Evolutionary conservation across 2,329 filamentous ascomycete genomes (phyloP).

Genomic region (Pestalotiopsis sp.): DNA sequence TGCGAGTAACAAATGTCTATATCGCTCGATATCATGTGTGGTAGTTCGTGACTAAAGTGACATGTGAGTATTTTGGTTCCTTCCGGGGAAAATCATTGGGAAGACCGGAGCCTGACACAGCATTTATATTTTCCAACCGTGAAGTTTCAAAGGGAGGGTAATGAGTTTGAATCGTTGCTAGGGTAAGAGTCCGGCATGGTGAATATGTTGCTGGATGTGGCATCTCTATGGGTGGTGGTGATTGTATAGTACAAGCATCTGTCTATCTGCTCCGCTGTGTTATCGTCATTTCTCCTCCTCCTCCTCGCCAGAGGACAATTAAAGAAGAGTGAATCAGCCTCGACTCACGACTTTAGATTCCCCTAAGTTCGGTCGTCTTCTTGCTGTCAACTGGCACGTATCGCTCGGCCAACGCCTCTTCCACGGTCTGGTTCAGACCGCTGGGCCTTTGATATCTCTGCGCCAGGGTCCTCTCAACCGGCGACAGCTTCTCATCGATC

Average conservation of each 20-base stretch:
- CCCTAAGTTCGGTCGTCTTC: slow-evolving; percentile 45
- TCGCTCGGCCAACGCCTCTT: slow-evolving; percentile 44
- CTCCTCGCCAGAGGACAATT: not conserved
- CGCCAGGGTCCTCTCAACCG: slow-evolving; percentile 50
- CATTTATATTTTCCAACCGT: not conserved
- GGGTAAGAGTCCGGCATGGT: not conserved
- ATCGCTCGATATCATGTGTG: not conserved
- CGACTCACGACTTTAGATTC: slow-evolving; percentile 19
- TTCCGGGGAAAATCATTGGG: not conserved
- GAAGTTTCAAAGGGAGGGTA: not conserved
- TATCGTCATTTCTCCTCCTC: not conserved
- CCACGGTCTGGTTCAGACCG: slow-evolving; percentile 46
- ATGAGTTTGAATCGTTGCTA: not conserved
- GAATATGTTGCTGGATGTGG: not conserved
- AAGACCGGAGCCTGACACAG: not conserved
- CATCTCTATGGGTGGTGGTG: not conserved
- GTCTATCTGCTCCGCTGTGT: not conserved
- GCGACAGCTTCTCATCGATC: slow-evolving; percentile 28
- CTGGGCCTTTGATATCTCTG: slow-evolving; percentile 49
- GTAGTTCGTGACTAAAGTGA: not conserved
- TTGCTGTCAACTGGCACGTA: slow-evolving; percentile 33
- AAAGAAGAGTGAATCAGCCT: not conserved
- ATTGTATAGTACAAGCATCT: slow-evolving; percentile 7
- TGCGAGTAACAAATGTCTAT: not conserved
- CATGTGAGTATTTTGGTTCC: not conserved